These are phyloP conservation scores for Phytophthora palmivora DNA, from an alignment of 352 stramenopile genomes.

Conservation along the genomic window DNA sequence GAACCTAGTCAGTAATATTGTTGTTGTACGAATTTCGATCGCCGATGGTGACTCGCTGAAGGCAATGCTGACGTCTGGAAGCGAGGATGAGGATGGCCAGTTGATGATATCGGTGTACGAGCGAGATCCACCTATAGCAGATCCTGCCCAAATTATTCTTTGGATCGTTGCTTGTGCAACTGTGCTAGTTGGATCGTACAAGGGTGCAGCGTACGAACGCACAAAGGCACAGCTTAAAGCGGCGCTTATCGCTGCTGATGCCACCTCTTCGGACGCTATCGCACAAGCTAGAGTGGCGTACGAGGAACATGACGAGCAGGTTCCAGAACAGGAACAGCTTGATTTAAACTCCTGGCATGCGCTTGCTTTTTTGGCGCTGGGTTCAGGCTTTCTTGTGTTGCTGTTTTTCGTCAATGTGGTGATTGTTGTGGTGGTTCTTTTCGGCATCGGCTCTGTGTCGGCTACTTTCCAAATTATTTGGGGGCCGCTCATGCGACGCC, in stretches of 20 bases:
- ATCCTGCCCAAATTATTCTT: conserved; percentile 76
- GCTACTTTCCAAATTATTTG: conserved; percentile 66
- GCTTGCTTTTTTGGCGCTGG: conserved; percentile 91
- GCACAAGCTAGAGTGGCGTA: conserved; percentile 58
- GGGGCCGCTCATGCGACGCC: conserved; percentile 57
- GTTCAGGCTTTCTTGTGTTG: conserved; percentile 89
- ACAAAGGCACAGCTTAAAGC: conserved; percentile 67
- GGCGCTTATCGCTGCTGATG: conserved; percentile 52
- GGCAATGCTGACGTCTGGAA: conserved; percentile 34
- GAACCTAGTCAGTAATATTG: conserved; percentile 56
- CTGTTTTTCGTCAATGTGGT: conserved; percentile 91
- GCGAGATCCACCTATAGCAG: conserved; percentile 59
- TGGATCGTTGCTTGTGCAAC: conserved; percentile 81
- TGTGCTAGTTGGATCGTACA: conserved; percentile 78
- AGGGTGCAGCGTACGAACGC: conserved; percentile 68
- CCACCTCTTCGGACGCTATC: conserved; percentile 59
- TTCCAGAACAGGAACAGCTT: conserved; percentile 73
- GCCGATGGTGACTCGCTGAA: conserved; percentile 66
- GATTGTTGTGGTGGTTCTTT: conserved; percentile 79
- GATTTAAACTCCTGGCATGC: conserved; percentile 91
- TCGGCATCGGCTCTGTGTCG: conserved; percentile 65
- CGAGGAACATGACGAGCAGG: conserved; percentile 62
- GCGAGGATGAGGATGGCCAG: conserved; percentile 30
- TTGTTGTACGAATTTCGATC: conserved; percentile 78
- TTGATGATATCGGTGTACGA: conserved; percentile 70